These are phyloP conservation scores for Blattamonas nauphoetae DNA, from an alignment of 78 protist genomes.

Conservation along the genomic window DNA sequence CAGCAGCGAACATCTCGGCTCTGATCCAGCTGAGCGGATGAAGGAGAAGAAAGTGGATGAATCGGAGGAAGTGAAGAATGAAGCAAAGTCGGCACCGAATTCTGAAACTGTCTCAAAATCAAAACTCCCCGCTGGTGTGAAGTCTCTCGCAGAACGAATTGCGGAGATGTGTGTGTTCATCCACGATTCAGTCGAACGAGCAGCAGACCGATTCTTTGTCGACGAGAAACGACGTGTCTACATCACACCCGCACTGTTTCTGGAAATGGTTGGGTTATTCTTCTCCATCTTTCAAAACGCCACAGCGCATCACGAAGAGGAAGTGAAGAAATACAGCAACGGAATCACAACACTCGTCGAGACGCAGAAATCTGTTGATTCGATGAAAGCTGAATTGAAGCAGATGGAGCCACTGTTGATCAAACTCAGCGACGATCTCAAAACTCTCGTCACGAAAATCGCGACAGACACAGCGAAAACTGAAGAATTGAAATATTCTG, in stretches of 20 bases:
- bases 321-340: background rate
- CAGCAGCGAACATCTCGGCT: background rate
- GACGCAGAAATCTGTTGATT: background rate
- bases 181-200: background rate
- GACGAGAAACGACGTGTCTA: constrained; percentile 38
- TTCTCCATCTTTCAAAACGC: constrained; percentile 17
- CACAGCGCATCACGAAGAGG: background rate
- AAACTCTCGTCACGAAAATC: background rate
- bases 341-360: constrained; percentile 1
- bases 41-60: too few species aligned
- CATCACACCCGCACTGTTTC: constrained; percentile 58
- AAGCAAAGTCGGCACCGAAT: too few species aligned
- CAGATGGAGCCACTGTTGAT: background rate
- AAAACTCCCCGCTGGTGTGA: background rate
- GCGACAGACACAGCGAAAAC: background rate
- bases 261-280: constrained; percentile 46
- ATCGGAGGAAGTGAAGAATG: too few species aligned
- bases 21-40: too few species aligned
- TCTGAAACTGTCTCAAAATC: too few species aligned
- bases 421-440: background rate
- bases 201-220: background rate
- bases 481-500: background rate
- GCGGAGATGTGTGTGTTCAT: background rate
- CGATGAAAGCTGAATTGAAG: constrained; percentile 14
- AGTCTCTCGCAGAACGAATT: background rate